Evolutionary conservation across 1,284 basidiomycete species (phyloP), one percentile per base, ranked within the genome.

Genomic region (Tausonia pullulans): DNA sequence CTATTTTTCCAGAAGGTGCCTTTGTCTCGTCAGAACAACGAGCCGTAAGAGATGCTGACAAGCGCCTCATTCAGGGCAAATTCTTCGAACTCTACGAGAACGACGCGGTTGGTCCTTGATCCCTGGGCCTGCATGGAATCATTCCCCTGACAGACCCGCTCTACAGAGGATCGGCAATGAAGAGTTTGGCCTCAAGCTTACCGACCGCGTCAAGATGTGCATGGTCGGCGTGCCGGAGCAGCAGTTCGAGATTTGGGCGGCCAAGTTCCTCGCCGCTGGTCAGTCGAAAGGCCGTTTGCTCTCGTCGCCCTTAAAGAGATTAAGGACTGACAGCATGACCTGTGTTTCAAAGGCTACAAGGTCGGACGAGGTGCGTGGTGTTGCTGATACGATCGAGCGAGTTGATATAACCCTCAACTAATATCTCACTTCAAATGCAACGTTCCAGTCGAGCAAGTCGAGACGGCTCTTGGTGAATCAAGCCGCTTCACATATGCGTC

Each of bases 161-260:
- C 27, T 7, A 14, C 62, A 71, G 69, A 64, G 86, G 52, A 83
- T 90, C 65, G 93, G 93, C 0, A 90, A 96, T 73, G 86, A 86
- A 69, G 86, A 94, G 67, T 96, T 97, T 72, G 93, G 96, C 71
- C 77, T 97, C 66, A 97, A 97, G 74, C 69, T 79, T 43, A 79
- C 78, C 0, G 77, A 78, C 67, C 71, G 77, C 64, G 94, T 97
- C 64, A 98, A 98, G 78, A 99, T 99, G 96, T 94, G 88, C 68
- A 97, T 96, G 93, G 91, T 96, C 67, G 94, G 96, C 53, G 95
- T 98, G 4, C 96, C 96, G 0, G 96, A 98, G 74, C 85, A 84
- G 75, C 87, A 87, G 1, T 96, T 98, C 75, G 92, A 95, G 71
- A 87, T 88, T 70, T 93, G 90, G 90, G 74, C 78, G 14, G 74